These are phyloP conservation scores for Torulaspora microellipsoides DNA, from an alignment of 805 yeast genomes.

Conservation along the genomic window DNA sequence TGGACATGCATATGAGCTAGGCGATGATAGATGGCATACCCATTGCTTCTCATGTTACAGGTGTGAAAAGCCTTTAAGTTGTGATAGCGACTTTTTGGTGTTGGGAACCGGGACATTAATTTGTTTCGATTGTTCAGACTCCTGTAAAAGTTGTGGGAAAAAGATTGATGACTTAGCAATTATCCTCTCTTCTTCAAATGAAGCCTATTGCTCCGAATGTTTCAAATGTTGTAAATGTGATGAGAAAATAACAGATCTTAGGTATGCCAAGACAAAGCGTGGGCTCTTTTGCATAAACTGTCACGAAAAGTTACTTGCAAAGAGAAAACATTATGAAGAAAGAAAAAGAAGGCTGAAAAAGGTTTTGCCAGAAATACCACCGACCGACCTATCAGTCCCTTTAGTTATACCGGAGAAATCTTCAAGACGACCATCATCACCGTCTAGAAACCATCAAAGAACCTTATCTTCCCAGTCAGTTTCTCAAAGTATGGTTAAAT, in stretches of 20 bases:
- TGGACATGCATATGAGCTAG: slow-evolving; percentile 93
- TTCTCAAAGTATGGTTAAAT: slow-evolving; percentile 5
- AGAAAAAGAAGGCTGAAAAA: slow-evolving; percentile 28
- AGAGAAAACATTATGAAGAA: slow-evolving; percentile 50
- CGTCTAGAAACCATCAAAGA: slow-evolving; percentile 4
- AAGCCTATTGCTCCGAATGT: slow-evolving; percentile 88
- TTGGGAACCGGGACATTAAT: slow-evolving; percentile 89
- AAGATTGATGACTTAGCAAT: slow-evolving; percentile 92
- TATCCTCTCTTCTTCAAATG: slow-evolving; percentile 77
- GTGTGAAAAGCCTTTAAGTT: slow-evolving; percentile 72
- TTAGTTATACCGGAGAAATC: slow-evolving; percentile 21
- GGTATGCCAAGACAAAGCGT: slow-evolving; percentile 88
- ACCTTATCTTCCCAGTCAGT: slow-evolving; percentile 3
- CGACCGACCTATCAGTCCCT: slow-evolving; percentile 8
- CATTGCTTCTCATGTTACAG: slow-evolving; percentile 87
- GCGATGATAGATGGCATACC: slow-evolving; percentile 94
- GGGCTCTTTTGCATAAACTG: slow-evolving; percentile 92
- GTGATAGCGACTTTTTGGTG: slow-evolving; percentile 84
- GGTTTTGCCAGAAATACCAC: slow-evolving; percentile 19
- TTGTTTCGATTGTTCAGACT: slow-evolving; percentile 88
- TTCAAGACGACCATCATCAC: slow-evolving; percentile 22
- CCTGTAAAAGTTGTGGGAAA: slow-evolving; percentile 77
- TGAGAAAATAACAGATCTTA: slow-evolving; percentile 75
- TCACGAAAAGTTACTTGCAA: slow-evolving; percentile 76
- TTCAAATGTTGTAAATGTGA: slow-evolving; percentile 88